Base-by-base conservation (phyloP, 352 stramenopile genomes). In the Phytophthora kernoviae region DNA sequence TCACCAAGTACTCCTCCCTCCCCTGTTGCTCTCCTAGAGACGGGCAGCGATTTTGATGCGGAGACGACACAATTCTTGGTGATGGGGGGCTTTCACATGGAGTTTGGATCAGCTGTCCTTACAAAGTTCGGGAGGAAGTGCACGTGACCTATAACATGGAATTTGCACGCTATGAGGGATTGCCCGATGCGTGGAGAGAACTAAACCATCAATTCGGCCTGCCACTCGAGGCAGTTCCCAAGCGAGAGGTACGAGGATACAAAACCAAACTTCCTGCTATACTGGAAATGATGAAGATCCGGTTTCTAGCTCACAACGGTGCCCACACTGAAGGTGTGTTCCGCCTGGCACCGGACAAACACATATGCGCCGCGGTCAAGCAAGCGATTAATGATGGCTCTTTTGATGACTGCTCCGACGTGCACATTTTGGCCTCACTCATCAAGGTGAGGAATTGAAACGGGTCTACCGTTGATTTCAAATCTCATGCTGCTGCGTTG, bases 191-290 rank as follows among this genome's bases (percentile, higher is more conserved):
- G 9, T 95, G 87, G 87, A 54, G 73, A 9, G 51, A 67, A 4
- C 48, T 90, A 5, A 92, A 94, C 49, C 77, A 87, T 30, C 82
- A 93, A 41, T 95, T 94, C 48, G 87, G 83, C 2, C 41, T 95
- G 6, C 76, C 79, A 2, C 65, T 94, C 0, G 79, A 90, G 33
- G 65, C 65, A 3, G 68, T 88, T 4, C 79, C 81, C 12, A 90
- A 89, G 47, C 78, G 80, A 10, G 54, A 70, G 9, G 73, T 94
- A 1, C 54, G 68, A 12, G 79, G 76, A 2, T 93, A 94, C 46
- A 65, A 79, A 10, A 57, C 61, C 21, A 87, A 88, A 52, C 83
- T 94, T 17, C 87, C 87, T 0, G 74, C 81, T 1, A 82, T 94
- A 2, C 52, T 96, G 17, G 74, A 89, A 36, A 90, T 96, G 81